Conservation (phyloP, 2,329 filamentous ascomycete species). For the Fonsecaea erecta region DNA sequence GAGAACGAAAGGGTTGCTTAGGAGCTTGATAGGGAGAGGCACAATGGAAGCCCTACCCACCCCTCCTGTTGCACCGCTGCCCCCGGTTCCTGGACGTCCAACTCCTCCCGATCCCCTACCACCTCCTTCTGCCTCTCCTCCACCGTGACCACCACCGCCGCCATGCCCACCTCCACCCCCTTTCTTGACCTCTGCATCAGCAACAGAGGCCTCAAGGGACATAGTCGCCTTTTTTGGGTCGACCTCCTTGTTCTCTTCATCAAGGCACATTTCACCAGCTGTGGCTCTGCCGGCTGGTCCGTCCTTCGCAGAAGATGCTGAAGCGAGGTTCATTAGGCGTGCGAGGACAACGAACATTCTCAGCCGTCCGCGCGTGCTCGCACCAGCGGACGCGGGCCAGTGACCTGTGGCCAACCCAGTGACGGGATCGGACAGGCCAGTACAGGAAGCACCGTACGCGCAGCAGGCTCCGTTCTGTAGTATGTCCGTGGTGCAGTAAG, state of each 20-base stretch:
- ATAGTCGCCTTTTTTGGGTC: not conserved
- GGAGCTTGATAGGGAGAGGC: not conserved
- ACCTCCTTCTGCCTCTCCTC: not conserved
- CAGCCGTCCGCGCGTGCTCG: not conserved
- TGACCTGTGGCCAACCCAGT: not conserved
- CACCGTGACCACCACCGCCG: slow-evolving; percentile 5
- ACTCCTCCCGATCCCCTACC: not conserved
- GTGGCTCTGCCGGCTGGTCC: not conserved
- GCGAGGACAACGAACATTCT: not conserved
- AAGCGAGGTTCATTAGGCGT: not conserved
- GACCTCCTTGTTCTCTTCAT: not conserved
- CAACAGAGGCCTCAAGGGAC: not conserved
- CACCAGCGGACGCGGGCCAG: not conserved
- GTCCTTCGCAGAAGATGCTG: not conserved
- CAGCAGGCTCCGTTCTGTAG: slow-evolving; percentile 4
- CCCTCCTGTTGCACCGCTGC: not conserved
- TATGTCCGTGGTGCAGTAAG: slow-evolving; percentile 8
- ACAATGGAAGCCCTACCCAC: not conserved
- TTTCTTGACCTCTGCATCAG: not conserved
- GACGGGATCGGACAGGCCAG: not conserved
- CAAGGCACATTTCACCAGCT: not conserved
- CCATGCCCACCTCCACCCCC: slow-evolving; percentile 1
- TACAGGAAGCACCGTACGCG: slow-evolving; percentile 4
- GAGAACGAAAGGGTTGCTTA: not conserved
- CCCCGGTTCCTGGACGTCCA: not conserved